Base-by-base conservation (phyloP, 495 filamentous ascomycete species). In the Penicillium maclennaniae region DNA sequence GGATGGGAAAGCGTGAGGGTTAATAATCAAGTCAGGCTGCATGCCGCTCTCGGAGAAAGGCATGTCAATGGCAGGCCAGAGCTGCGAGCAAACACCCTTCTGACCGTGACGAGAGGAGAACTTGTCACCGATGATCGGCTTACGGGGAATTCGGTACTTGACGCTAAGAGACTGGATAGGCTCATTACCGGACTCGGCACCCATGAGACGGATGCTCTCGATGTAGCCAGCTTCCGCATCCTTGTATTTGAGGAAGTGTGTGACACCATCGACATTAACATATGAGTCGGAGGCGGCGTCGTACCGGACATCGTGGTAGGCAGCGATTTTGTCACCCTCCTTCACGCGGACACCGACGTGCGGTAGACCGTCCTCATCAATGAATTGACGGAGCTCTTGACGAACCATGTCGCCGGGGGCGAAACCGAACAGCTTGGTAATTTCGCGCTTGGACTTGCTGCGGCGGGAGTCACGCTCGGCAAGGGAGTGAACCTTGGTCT, bases 1-100 rank as follows among this genome's bases (percentile, higher is more conserved):
- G 50, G 93, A 97, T n/a, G 93, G 93, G 81, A 98, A 98, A 70
- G 93, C 93, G 80, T 98, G 93, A 53, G 93, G 93, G 72, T 98
- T 98, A 76, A 98, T 98, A 67, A 98, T 98, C 61, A 96, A 77
- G 69, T 98, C 93, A 4, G 93, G 93, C 65, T 96, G 89, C 63
- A 98, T 97, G 52, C 93, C 93, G 41, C 88, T 89, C 74, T 98
- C 93, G 20, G 90, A 91, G 74, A 98, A 98, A 7, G 93, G 93
- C 91, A 98, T 96, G 69, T 98, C 91, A 47, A 87, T 73, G 1
- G 85, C 77, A 7, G 93, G 93, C 91, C 92, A 97, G 63, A 96
- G 92, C 69, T 97, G 92, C n/a, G 89, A 95, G 62, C 82, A 88
- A 26, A 97, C 92, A 70, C 78, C 78, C 63, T 81, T 81, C 59